Conservation (phyloP, 805 yeast genomes). For the Saturnispora diversa region DNA sequence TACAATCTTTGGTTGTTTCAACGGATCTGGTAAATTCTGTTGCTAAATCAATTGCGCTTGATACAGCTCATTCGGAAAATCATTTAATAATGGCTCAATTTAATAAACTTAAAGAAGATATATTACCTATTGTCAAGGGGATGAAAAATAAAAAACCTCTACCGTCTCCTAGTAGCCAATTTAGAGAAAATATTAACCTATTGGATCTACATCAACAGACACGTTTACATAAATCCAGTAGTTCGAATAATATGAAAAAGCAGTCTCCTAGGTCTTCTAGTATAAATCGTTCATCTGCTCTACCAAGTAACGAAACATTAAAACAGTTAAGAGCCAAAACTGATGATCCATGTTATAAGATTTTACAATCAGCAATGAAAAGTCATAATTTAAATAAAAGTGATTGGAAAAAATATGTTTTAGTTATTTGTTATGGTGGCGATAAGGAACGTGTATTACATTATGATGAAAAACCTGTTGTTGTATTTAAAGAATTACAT, state of each 20-base stretch:
- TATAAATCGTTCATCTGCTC: conserved; percentile 14
- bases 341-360: conserved; percentile 85
- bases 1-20: conserved; percentile 22
- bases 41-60: conserved; percentile 21
- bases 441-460: conserved; percentile 81
- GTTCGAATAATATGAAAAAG: neutral
- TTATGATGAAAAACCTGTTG: conserved; percentile 81
- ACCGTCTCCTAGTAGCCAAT: conserved; percentile 47
- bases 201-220: conserved; percentile 1
- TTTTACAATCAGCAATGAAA: conserved; percentile 80
- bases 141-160: conserved; percentile 60
- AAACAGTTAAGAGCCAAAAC: conserved; percentile 78
- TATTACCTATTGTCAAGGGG: conserved; percentile 53
- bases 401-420: conserved; percentile 83
- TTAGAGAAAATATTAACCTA: conserved; percentile 3
- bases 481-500: conserved; percentile 73
- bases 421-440: conserved; percentile 86
- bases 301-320: conserved; percentile 47
- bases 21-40: conserved; percentile 20
- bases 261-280: conserved; percentile 12
- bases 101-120: conserved; percentile 50
- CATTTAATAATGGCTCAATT: conserved; percentile 46
- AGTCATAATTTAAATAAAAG: conserved; percentile 68
- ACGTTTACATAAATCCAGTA: conserved; percentile 1
- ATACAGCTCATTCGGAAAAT: conserved; percentile 14